Percentiles rank a stretch among this genome's conserved stretches.
Conservation (phyloP, 441 rosid genomes). For the Capsella rubella region DNA sequence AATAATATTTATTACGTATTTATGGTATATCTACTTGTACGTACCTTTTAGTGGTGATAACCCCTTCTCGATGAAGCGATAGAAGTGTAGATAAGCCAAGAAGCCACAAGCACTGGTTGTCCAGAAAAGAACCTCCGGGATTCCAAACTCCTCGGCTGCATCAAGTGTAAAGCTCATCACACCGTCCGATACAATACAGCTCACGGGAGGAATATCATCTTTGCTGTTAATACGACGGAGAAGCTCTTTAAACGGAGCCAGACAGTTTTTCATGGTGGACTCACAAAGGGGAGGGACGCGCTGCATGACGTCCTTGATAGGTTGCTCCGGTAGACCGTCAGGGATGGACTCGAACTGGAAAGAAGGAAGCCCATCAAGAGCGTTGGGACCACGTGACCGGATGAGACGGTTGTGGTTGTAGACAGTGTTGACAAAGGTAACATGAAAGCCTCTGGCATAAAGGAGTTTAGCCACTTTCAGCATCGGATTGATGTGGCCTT, state of each 20-base stretch:
- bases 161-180: slow-evolving; percentile 42
- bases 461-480: slow-evolving; percentile 44
- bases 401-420: slow-evolving; percentile 44
- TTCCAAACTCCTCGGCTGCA: slow-evolving; percentile 39
- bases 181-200: slow-evolving; percentile 41
- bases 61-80: slow-evolving; percentile 24
- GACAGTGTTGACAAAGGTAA: slow-evolving; percentile 41
- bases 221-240: slow-evolving; percentile 18
- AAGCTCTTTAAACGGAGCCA: slow-evolving; percentile 40
- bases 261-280: slow-evolving; percentile 31
- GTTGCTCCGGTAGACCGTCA: slow-evolving; percentile 40
- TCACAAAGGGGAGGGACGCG: slow-evolving; percentile 28
- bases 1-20: neutral
- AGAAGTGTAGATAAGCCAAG: slow-evolving; percentile 29
- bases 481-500: slow-evolving; percentile 47
- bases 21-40: neutral
- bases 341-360: slow-evolving; percentile 43
- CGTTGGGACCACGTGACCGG: slow-evolving; percentile 32
- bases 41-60: slow-evolving; percentile 41
- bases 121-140: slow-evolving; percentile 41
- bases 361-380: slow-evolving; percentile 38
- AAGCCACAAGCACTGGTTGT: slow-evolving; percentile 42
- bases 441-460: slow-evolving; percentile 39
- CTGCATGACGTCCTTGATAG: slow-evolving; percentile 8
- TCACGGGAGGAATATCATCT: slow-evolving; percentile 35